Base-by-base conservation (phyloP, 2,329 filamentous ascomycete species). In the Myriangium duriaei region DNA sequence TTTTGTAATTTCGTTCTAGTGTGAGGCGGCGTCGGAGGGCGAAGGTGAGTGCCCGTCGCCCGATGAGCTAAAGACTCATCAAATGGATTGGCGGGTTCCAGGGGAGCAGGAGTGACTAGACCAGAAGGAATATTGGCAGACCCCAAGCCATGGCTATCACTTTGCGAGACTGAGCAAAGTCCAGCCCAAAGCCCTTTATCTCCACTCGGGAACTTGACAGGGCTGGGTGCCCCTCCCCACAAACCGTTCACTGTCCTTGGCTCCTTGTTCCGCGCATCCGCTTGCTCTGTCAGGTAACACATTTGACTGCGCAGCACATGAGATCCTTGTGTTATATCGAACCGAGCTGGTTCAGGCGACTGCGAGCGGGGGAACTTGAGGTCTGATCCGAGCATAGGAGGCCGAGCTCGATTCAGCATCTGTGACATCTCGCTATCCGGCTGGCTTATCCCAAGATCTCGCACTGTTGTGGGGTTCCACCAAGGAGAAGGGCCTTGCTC, bases 371-470 rank as follows among this genome's bases (percentile, higher is more conserved):
- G 82, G 55, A 95, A 93, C 16, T 69, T 66, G 39, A 96, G 71
- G 47, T 93, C 81, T 41, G 68, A 64, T 40, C 88, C 88, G 9
- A 94, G 73, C 86, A 96, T 92, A 7, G 88, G 88, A 29, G 88
- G 88, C 30, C 69, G 71, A 16, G 70, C 69, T 30, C 66, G 64
- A 43, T 76, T 76, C 14, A 68, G 68, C 63, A 75, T 71, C 16
- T 67, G 64, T 43, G 68, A 62, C 28, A 74, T 46, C 41, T 66
- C 64, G 13, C 47, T 49, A 39, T 67, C 60, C 10, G 32, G 34
- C 19, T 14, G 26, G n/a, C 36, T 38, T 5, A n/a, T 30, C 15
- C 38, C 39, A 21, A 41, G 40, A 28, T 45, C 48, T 14, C 42
- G 46, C 7, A 40, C 47, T 16, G 52, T 51, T 11, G 49, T 54